Percentiles rank a stretch among this genome's conserved stretches.
These are phyloP conservation scores for Collybia nuda DNA, from an alignment of 768 basidiomycete genomes.

Conservation along the genomic window DNA sequence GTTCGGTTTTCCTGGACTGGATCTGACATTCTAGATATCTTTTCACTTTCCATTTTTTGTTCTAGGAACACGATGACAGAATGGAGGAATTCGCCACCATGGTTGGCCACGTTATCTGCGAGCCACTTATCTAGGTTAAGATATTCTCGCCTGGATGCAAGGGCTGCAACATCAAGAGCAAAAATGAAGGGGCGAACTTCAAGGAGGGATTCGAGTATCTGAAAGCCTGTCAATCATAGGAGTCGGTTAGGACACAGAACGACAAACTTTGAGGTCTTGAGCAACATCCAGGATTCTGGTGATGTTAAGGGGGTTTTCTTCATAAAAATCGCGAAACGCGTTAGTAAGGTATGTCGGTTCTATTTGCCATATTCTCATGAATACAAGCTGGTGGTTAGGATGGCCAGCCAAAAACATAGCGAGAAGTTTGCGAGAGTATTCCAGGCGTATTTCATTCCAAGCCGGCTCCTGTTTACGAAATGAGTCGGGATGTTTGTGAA, in stretches of 20 bases:
- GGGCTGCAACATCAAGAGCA: constrained; percentile 89
- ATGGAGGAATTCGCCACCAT: constrained; percentile 85
- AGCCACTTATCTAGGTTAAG: constrained; percentile 98
- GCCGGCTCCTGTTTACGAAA: constrained; percentile 57
- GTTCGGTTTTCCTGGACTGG: constrained; percentile 77
- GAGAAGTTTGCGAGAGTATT: constrained; percentile 83
- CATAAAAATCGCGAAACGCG: constrained; percentile 90
- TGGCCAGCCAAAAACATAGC: constrained; percentile 90
- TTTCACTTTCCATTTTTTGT: constrained; percentile 92
- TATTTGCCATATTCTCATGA: constrained; percentile 95
- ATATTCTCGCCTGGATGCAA: constrained; percentile 91
- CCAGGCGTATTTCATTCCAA: constrained; percentile 87
- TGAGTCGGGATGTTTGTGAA: constrained; percentile 6
- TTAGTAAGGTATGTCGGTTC: constrained; percentile 83
- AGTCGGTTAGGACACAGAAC: not conserved
- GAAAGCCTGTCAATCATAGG: constrained; percentile 2
- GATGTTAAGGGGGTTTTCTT: constrained; percentile 89
- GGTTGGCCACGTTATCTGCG: constrained; percentile 77
- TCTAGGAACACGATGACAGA: constrained; percentile 88
- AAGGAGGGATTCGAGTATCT: constrained; percentile 92
- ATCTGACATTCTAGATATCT: constrained; percentile 71
- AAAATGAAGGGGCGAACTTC: constrained; percentile 88
- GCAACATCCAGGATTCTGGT: constrained; percentile 94
- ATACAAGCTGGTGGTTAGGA: constrained; percentile 94
- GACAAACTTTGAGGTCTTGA: constrained; percentile 84